phyloP scores from a whole-genome alignment of 352 stramenopile genomes.

The Pythium dissimile region DNA sequence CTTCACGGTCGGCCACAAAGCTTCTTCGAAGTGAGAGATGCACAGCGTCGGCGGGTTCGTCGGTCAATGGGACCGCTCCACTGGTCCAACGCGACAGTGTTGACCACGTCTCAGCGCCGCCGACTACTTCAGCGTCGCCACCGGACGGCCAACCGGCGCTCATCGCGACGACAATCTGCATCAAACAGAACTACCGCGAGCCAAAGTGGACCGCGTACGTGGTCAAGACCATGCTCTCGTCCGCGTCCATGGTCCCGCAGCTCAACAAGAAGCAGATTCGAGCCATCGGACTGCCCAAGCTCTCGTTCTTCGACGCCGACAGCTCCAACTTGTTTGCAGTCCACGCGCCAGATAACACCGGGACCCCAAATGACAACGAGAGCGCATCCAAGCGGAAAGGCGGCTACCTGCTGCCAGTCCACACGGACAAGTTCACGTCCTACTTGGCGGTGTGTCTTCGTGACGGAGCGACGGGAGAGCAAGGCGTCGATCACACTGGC shows the following conservation, averaged over 20 bases:
- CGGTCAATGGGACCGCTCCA: too few relatives aligned
- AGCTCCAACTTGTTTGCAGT: background rate
- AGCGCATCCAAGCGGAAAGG: slow-evolving; percentile 16
- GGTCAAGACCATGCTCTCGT: slow-evolving; percentile 66
- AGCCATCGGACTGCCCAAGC: slow-evolving; percentile 40
- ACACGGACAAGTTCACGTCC: slow-evolving; percentile 52
- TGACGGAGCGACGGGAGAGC: slow-evolving; percentile 1
- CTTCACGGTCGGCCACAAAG: background rate
- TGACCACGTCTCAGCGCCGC: too few relatives aligned
- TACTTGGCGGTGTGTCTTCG: slow-evolving; percentile 15
- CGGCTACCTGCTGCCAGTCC: slow-evolving; percentile 46
- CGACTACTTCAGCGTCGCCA: background rate
- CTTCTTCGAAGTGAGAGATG: too few relatives aligned
- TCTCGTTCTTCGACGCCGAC: slow-evolving; percentile 44
- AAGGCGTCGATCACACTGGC: too few relatives aligned
- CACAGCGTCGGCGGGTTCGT: too few relatives aligned
- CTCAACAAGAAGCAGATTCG: slow-evolving; percentile 73
- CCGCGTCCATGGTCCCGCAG: slow-evolving; percentile 50
- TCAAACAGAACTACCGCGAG: slow-evolving; percentile 53
- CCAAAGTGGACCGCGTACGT: slow-evolving; percentile 71
- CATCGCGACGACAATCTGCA: slow-evolving; percentile 37
- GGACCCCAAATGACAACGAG: slow-evolving; percentile 3
- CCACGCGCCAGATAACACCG: too few relatives aligned
- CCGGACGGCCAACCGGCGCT: background rate
- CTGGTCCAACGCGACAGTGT: too few relatives aligned